A percentile compares a stretch with the other conserved stretches of the same genome.
Evolutionary conservation across 345 rosid species (phyloP).

Genomic region (Melastoma malabathricum): DNA sequence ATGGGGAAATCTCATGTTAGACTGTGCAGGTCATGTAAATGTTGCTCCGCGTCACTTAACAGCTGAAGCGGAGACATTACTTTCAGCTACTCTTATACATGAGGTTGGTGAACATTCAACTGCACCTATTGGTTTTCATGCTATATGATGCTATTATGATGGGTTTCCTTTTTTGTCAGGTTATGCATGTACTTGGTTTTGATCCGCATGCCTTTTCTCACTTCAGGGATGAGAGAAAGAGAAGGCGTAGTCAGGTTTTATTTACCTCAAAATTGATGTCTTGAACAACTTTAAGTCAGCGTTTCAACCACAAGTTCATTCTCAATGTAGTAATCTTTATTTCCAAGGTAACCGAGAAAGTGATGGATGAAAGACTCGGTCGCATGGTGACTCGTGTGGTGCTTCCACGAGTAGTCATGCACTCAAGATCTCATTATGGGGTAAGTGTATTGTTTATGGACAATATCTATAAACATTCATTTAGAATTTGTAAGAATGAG

Average conservation of each 20-base stretch:
- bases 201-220: constrained; percentile 99
- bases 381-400: constrained; percentile 90
- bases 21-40: constrained; percentile 71
- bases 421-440: constrained; percentile 93
- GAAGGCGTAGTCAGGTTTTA: constrained; percentile 70
- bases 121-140: no score
- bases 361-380: constrained; percentile 87
- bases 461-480: no score
- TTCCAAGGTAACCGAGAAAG: constrained; percentile 67
- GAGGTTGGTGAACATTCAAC: constrained; percentile 38
- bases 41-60: constrained; percentile 99
- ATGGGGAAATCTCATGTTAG: no score
- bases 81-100: constrained; percentile 94
- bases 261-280: no score
- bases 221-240: constrained; percentile 94
- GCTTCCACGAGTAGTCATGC: constrained; percentile 95
- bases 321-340: background rate
- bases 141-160: no score
- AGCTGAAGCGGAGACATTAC: constrained; percentile 94
- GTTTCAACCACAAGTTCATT: no score
- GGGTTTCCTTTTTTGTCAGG: constrained; percentile 21
- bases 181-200: constrained; percentile 99
- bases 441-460: constrained; percentile 20
- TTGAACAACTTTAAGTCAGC: no score
- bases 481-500: background rate